These are phyloP conservation scores for Talaromyces sp. DNA, from an alignment of 2,329 filamentous ascomycete genomes.

Conservation along the genomic window DNA sequence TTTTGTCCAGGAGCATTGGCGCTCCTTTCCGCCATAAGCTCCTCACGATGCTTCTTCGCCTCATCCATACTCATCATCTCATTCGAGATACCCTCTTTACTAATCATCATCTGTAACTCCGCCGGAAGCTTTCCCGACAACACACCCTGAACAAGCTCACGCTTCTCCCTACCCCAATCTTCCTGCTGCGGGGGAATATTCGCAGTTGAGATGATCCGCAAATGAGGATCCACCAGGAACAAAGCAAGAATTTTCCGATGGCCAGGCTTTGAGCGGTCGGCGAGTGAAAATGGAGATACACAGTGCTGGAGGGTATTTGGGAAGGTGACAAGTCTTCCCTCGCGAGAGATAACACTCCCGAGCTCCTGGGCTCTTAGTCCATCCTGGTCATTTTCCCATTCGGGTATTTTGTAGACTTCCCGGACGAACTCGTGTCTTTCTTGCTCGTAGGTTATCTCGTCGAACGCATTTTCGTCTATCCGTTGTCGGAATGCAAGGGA, in stretches of 20 bases:
- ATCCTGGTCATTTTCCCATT: conserved; percentile 25
- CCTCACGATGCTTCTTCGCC: conserved; percentile 38
- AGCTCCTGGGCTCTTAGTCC: conserved; percentile 13
- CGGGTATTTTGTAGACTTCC: conserved; percentile 5
- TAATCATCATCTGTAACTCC: conserved; percentile 29
- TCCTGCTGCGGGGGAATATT: conserved; percentile 56
- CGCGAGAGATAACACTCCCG: conserved; percentile 12
- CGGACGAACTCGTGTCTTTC: conserved; percentile 13
- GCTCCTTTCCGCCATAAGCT: conserved; percentile 22
- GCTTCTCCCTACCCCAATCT: conserved; percentile 11
- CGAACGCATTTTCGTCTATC: conserved; percentile 32
- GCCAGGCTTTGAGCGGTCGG: conserved; percentile 55
- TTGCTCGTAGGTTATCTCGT: conserved; percentile 25
- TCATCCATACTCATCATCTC: conserved; percentile 38
- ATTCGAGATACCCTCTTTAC: conserved; percentile 22
- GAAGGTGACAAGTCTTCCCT: conserved; percentile 16
- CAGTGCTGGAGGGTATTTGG: conserved; percentile 52
- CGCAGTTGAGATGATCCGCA: conserved; percentile 54
- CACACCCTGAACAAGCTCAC: background rate
- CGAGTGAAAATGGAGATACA: conserved; percentile 54
- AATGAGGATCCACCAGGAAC: conserved; percentile 61
- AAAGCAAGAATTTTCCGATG: conserved; percentile 61
- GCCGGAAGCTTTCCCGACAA: conserved; percentile 8
- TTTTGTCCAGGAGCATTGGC: conserved; percentile 4
- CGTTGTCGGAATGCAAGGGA: conserved; percentile 53